These are phyloP conservation scores for Diplodia mutila DNA, from an alignment of 2,329 filamentous ascomycete species.

Conservation along the genomic window DNA sequence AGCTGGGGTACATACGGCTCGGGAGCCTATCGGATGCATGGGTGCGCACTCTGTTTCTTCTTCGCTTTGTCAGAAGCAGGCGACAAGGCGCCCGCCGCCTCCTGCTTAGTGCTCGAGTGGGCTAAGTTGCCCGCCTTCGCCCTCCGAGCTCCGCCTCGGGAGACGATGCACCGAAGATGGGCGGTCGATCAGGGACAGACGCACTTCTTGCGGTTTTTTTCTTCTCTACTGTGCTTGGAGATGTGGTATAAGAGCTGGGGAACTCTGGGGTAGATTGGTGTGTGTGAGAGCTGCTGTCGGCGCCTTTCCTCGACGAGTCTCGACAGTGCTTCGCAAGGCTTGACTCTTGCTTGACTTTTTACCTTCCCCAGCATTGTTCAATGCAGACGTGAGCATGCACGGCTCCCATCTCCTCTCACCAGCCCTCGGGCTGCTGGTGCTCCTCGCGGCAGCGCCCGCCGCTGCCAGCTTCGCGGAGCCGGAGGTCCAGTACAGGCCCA, in stretches of 20 bases:
- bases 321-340: neutral
- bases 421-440: neutral
- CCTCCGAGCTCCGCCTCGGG: slow-evolving; percentile 13
- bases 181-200: slow-evolving; percentile 1
- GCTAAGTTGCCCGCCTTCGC: neutral
- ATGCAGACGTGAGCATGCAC: neutral
- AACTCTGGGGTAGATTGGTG: neutral
- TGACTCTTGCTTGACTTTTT: neutral
- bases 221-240: neutral
- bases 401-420: neutral
- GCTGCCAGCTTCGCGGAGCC: slow-evolving; percentile 13
- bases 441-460: neutral
- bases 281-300: neutral
- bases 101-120: neutral
- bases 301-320: neutral
- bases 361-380: neutral
- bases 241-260: neutral
- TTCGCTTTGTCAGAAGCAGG: neutral
- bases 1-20: neutral
- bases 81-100: no score
- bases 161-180: neutral
- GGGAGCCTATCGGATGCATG: neutral
- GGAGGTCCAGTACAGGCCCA: slow-evolving; percentile 28
- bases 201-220: neutral
- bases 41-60: neutral